Evolutionary conservation across 2,329 filamentous ascomycete species (phyloP).

Genomic region (Nigrograna mackinnonii): DNA sequence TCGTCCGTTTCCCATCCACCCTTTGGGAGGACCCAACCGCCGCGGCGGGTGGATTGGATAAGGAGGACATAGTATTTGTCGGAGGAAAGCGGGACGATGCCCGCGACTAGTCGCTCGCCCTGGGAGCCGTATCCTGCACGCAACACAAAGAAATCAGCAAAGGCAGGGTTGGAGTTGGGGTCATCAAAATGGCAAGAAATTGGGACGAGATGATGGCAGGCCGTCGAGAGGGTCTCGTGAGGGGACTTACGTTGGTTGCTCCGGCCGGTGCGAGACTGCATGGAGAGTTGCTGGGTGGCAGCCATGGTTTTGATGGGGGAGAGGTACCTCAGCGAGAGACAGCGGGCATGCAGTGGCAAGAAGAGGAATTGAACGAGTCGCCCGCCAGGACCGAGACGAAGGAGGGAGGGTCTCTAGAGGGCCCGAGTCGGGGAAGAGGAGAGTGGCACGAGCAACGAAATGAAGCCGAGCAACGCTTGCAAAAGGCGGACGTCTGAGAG

Average conservation of each 20-base stretch:
- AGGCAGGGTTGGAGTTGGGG: background rate
- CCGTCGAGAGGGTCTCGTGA: conserved; percentile 20
- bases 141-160: conserved; percentile 16
- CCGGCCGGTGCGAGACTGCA: conserved; percentile 74
- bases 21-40: conserved; percentile 96
- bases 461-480: conserved; percentile 67
- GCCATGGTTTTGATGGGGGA: conserved; percentile 42
- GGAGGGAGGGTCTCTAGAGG: background rate
- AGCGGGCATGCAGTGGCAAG: background rate
- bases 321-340: conserved; percentile 10
- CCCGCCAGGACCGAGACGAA: background rate
- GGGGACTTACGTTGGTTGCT: conserved; percentile 76
- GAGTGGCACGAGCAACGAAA: conserved; percentile 1
- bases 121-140: conserved; percentile 84
- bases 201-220: background rate
- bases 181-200: background rate
- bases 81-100: conserved; percentile 84
- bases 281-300: conserved; percentile 45
- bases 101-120: conserved; percentile 93
- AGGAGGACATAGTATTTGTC: conserved; percentile 89
- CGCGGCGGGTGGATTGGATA: conserved; percentile 88
- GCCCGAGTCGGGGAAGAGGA: background rate
- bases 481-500: conserved; percentile 5
- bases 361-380: background rate
- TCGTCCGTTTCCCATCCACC: conserved; percentile 98